These are phyloP conservation scores for Podospora conica DNA, from an alignment of 495 filamentous ascomycete genomes.

Conservation along the genomic window DNA sequence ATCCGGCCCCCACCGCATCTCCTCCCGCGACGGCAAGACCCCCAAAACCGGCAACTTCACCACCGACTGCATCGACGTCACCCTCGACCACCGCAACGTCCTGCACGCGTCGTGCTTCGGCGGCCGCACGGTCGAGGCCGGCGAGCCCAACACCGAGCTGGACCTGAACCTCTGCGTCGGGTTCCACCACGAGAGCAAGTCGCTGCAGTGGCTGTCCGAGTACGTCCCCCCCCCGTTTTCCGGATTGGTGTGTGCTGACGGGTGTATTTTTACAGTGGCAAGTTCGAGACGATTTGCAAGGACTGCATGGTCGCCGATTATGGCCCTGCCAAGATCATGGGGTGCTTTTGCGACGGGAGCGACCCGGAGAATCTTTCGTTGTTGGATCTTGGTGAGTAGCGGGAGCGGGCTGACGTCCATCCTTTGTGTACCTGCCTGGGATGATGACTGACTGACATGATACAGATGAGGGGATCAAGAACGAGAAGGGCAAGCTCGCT, in stretches of 20 bases:
- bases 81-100: background rate
- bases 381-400: background rate
- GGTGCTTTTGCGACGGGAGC: background rate
- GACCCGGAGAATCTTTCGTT: background rate
- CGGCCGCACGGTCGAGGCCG: background rate
- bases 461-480: conserved; percentile 22
- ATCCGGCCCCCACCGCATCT: too few relatives aligned
- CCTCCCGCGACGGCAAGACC: too few relatives aligned
- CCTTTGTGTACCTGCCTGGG: background rate
- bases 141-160: background rate
- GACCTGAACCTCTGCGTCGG: background rate
- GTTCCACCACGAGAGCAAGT: background rate
- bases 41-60: too few relatives aligned
- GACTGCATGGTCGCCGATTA: background rate
- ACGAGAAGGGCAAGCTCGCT: conserved; percentile 19
- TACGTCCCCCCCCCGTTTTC: too few relatives aligned
- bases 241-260: background rate
- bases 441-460: background rate
- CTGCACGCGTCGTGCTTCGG: background rate
- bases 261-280: background rate
- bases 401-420: background rate
- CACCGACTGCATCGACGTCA: too few relatives aligned
- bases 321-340: background rate
- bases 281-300: background rate
- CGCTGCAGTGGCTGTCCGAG: background rate